A percentile compares a stretch with the other conserved stretches of the same genome.
Conservation (phyloP, 2,329 filamentous ascomycete genomes). For the Ilyonectria robusta region DNA sequence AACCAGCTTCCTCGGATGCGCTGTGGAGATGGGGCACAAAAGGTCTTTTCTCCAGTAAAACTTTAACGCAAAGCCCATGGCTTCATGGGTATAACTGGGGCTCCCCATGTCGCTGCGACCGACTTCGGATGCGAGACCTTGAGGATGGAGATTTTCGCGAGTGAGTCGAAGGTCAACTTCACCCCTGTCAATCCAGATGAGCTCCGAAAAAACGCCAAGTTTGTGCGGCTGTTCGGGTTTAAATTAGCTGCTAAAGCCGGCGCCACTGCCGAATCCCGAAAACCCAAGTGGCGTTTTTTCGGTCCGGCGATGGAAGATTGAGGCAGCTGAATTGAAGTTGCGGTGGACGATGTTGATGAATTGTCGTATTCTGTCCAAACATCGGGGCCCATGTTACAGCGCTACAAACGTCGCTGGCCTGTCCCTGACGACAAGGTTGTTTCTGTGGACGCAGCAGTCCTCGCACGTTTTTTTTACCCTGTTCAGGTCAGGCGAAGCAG, state of each 20-base stretch:
- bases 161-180: background rate
- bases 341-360: background rate
- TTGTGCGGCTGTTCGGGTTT: conserved; percentile 8
- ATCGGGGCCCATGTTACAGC: background rate
- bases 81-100: conserved; percentile 6
- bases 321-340: background rate
- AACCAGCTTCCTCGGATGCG: background rate
- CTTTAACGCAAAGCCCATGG: conserved; percentile 6
- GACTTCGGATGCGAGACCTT: conserved; percentile 18
- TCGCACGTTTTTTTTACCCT: background rate
- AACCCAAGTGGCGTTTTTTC: conserved; percentile 20
- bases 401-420: background rate
- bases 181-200: background rate
- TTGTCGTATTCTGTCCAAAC: background rate
- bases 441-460: background rate
- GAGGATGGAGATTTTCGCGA: background rate
- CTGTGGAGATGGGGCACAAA: conserved; percentile 7
- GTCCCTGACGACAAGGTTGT: background rate
- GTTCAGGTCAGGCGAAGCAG: background rate
- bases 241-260: conserved; percentile 12
- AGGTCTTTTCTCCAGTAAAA: conserved; percentile 10
- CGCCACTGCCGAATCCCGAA: conserved; percentile 14
- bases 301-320: background rate
- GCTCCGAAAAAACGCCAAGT: conserved; percentile 10
- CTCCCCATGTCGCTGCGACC: background rate